Base-by-base conservation (phyloP, 225 moss, liverwort and hornwort genomes). In the Sphagnum tenellum region DNA sequence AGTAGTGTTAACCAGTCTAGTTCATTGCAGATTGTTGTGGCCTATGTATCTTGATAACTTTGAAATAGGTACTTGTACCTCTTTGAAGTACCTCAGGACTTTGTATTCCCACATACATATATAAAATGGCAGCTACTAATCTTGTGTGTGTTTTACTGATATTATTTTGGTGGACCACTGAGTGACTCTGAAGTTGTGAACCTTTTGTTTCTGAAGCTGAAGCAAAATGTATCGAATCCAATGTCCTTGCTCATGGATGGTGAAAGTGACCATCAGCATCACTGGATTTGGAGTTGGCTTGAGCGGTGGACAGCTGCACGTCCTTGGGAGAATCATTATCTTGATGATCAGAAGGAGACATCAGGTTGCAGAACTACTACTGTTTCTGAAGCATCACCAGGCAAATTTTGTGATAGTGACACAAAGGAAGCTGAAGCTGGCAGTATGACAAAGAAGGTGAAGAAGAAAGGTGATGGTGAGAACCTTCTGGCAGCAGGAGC, bases 261-360 rank as follows among this genome's bases (percentile, higher is more conserved):
- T 46, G 82, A 80, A 62, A 87, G 89, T 48, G 71, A 82, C 29
- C 29, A 29, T 60, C 85, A 94, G 51, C 78, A 83, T 8, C 83
- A 87, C 70, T 89, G 85, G 94, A 89, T 91, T 44, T 94, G 94
- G 94, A 81, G 74, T 53, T 94, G 94, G 94, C 71, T 94, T 5
- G 94, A 94, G 71, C 83, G 91, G 3, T 94, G 94, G 94, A 81
- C 87, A 67, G 76, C 81, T 51, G 89, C 94, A 46, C 75, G 91
- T 8, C 91, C 91, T 2, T 94, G 94, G 94, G 94, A 94, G 68
- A 62, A 67, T 64, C 87, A 67, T 8, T 5, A 64, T 7, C 46
- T 65, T 3, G 56, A 62, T 52, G 76, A 50, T 62, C 11, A 79
- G 72, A 48, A 81, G 81, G 29, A 29, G 29, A 29, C 29, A 29